A percentile compares a stretch with the other conserved stretches of the same genome.
Evolutionary conservation across 768 basidiomycete genomes (phyloP).

Genomic region (Candolleomyces eurysporus): DNA sequence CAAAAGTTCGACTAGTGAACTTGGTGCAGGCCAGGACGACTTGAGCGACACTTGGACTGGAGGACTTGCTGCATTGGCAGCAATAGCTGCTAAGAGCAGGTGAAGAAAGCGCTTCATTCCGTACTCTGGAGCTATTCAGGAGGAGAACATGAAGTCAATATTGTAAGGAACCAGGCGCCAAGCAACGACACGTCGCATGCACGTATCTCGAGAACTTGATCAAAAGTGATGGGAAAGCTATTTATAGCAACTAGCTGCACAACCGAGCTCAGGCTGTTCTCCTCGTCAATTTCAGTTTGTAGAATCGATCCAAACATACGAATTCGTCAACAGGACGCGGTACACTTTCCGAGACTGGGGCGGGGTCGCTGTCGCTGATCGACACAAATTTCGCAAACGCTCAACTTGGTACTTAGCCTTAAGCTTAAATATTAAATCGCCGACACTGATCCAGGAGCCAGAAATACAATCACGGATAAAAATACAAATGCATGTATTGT

Average conservation of each 20-base stretch:
- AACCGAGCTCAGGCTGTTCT: too few species aligned
- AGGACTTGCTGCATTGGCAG: slow-evolving; percentile 29
- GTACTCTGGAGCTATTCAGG: slow-evolving; percentile 1
- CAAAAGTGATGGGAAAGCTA: not conserved
- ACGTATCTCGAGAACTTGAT: not conserved
- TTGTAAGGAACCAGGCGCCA: not conserved
- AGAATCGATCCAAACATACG: too few species aligned
- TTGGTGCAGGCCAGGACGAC: slow-evolving; percentile 67
- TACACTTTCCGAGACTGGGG: too few species aligned
- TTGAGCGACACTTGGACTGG: slow-evolving; percentile 58
- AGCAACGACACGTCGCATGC: not conserved
- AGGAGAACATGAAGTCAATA: slow-evolving; percentile 1
- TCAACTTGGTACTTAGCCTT: too few species aligned
- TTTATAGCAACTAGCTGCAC: not conserved
- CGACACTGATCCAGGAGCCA: too few species aligned
- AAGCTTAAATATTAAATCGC: too few species aligned
- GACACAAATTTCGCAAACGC: too few species aligned
- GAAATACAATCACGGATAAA: too few species aligned
- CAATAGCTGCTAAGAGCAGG: slow-evolving; percentile 22
- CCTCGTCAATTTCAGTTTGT: too few species aligned
- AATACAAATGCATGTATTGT: not conserved
- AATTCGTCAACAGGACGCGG: too few species aligned
- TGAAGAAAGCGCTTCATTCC: slow-evolving; percentile 23
- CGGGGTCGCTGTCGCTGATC: too few species aligned
- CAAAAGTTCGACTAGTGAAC: slow-evolving; percentile 64